phyloP scores from a whole-genome alignment of 305 asterid genomes.

The Fraxinus paxiana region DNA sequence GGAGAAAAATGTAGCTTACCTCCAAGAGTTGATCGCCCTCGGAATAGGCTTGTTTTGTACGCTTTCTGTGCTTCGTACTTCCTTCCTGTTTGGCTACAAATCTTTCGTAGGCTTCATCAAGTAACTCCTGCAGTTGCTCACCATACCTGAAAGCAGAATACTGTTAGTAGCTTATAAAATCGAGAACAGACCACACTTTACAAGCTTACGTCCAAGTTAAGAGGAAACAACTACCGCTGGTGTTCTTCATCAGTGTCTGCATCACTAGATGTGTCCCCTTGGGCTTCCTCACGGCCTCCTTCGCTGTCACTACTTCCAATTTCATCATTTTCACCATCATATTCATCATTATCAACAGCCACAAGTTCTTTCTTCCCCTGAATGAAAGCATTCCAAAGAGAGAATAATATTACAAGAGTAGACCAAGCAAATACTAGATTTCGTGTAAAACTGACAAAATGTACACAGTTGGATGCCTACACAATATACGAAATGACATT shows the following conservation, averaged over 20 bases:
- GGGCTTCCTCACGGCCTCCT: slow-evolving; percentile 38
- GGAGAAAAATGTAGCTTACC: slow-evolving; percentile 33
- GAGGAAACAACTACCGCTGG: slow-evolving; percentile 39
- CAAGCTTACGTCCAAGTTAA: neutral
- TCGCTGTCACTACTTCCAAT: slow-evolving; percentile 52
- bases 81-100: slow-evolving; percentile 72
- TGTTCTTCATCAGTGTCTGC: slow-evolving; percentile 87
- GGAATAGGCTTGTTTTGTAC: slow-evolving; percentile 53
- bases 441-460: neutral
- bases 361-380: slow-evolving; percentile 85
- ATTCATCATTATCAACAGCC: slow-evolving; percentile 69
- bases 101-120: slow-evolving; percentile 78
- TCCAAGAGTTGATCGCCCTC: slow-evolving; percentile 51
- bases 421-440: neutral
- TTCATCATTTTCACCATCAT: slow-evolving; percentile 56
- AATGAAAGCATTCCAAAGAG: slow-evolving; percentile 14
- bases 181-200: neutral
- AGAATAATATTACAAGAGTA: neutral
- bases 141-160: slow-evolving; percentile 33
- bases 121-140: slow-evolving; percentile 55
- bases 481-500: neutral
- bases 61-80: slow-evolving; percentile 75
- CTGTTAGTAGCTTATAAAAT: neutral
- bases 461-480: neutral
- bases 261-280: slow-evolving; percentile 51